These are phyloP conservation scores for Ophiostoma quercus DNA, from an alignment of 2,329 filamentous ascomycete species.

Conservation along the genomic window DNA sequence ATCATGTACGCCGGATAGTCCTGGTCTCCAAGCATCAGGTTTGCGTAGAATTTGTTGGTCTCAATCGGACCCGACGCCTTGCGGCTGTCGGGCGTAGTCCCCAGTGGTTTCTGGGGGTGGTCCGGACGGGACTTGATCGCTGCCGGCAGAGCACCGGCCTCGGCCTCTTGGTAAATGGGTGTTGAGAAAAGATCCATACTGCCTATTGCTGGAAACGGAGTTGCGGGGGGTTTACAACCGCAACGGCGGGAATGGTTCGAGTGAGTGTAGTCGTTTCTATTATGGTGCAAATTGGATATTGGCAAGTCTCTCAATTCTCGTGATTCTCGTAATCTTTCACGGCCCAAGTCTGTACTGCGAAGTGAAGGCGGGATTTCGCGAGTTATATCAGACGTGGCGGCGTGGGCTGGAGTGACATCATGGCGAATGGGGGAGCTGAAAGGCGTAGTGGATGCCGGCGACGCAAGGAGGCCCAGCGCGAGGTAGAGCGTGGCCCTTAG, in stretches of 20 bases:
- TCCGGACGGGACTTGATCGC: slow-evolving; percentile 46
- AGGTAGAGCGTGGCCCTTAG: neutral
- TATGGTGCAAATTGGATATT: neutral
- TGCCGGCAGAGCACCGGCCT: slow-evolving; percentile 43
- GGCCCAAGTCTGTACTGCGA: neutral
- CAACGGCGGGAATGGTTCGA: neutral
- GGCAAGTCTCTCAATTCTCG: too few relatives aligned
- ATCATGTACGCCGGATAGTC: slow-evolving; percentile 65
- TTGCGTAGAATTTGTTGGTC: slow-evolving; percentile 79
- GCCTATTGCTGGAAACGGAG: neutral
- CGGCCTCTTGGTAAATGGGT: slow-evolving; percentile 43
- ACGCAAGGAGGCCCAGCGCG: slow-evolving; percentile 9
- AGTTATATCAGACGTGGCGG: neutral
- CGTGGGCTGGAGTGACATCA: slow-evolving; percentile 3
- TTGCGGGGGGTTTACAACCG: slow-evolving; percentile 18
- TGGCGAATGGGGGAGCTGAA: slow-evolving; percentile 5
- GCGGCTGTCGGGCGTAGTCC: slow-evolving; percentile 10
- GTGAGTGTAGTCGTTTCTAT: neutral
- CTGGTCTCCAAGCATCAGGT: slow-evolving; percentile 73
- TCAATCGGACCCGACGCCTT: slow-evolving; percentile 44
- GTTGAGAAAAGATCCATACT: slow-evolving; percentile 49
- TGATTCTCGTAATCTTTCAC: neutral
- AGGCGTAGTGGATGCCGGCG: slow-evolving; percentile 6
- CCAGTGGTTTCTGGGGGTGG: slow-evolving; percentile 48
- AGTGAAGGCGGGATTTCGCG: neutral